Evolutionary conservation across 2,329 filamentous ascomycete genomes (phyloP), one percentile per base, ranked within the genome.

Genomic region (Bipolaris bicolor): DNA sequence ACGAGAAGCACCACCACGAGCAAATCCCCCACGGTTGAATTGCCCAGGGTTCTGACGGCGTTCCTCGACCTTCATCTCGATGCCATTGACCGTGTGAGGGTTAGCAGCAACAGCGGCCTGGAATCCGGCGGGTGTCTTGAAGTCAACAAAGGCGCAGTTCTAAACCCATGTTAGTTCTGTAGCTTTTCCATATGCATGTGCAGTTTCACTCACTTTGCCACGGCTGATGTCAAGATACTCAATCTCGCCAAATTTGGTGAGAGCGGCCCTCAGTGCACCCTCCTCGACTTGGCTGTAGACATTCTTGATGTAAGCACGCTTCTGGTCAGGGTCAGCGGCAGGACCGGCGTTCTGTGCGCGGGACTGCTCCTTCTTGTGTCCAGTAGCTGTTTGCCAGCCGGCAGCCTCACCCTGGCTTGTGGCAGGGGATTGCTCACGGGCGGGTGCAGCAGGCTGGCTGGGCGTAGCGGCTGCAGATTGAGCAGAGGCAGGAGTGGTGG

Each of bases 61-160:
- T 75, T 94, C 91, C 80, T 98, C 95, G 55, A 99, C 90, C 61
- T 86, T 83, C 68, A 99, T 89, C 70, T 86, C 88, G 77, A 97
- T 90, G 66, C 88, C 90, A 68, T 90, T 91, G 62, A 99, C 86
- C 43, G 85, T 84, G 79, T 96, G 92, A 34, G 94, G 94, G 80
- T 96, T 98, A 67, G 89, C 90, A 60, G 86, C 86, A 36, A 91
- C 84, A 41, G 95, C 95, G 61, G 90, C 89, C 76, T 91, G 86
- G 79, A 96, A 97, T 45, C 87, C 92, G 53, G 92, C 87, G 20
- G 86, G 75, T 45, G 89, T 90, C 73, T 88, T 90, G 78, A 95
- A 99, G 77, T 99, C 95, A 58, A 97, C 91, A 74, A 98, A 98
- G 24, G 95, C 95, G 73, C 92, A 97, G 84, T 95, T 97, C 94